A percentile compares a stretch with the other conserved stretches of the same genome.
Conservation (phyloP, 2,329 filamentous ascomycete species). For the Arthroderma sp. region DNA sequence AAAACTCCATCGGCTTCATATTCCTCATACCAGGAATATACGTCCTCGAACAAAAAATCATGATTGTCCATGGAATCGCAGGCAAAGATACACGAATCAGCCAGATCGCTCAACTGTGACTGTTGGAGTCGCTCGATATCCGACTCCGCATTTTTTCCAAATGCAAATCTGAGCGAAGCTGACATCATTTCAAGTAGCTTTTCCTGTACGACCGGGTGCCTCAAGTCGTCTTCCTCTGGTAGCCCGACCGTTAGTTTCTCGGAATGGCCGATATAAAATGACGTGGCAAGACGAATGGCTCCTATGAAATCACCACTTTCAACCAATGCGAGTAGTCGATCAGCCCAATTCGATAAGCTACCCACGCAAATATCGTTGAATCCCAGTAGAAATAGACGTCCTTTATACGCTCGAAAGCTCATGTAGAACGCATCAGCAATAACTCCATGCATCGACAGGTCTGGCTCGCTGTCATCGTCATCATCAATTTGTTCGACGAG, state of each 20-base stretch:
- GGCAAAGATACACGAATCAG: slow-evolving; percentile 70
- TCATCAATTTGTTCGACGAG: slow-evolving; percentile 81
- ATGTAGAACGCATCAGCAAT: slow-evolving; percentile 96
- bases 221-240: slow-evolving; percentile 63
- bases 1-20: slow-evolving; percentile 62
- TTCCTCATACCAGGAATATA: slow-evolving; percentile 84
- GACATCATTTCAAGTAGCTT: slow-evolving; percentile 88
- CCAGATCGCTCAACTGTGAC: slow-evolving; percentile 60
- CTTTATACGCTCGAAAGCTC: slow-evolving; percentile 94
- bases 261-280: slow-evolving; percentile 82
- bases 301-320: slow-evolving; percentile 92
- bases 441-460: slow-evolving; percentile 83
- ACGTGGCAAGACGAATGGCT: slow-evolving; percentile 78
- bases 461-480: slow-evolving; percentile 47
- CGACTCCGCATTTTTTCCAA: slow-evolving; percentile 49
- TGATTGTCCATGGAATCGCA: slow-evolving; percentile 65
- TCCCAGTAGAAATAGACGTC: slow-evolving; percentile 81
- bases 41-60: slow-evolving; percentile 80
- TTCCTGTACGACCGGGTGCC: slow-evolving; percentile 73
- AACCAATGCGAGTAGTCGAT: slow-evolving; percentile 85
- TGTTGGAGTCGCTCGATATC: slow-evolving; percentile 42
- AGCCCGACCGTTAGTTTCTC: slow-evolving; percentile 90
- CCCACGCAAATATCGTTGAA: slow-evolving; percentile 88
- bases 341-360: slow-evolving; percentile 91
- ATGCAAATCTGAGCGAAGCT: slow-evolving; percentile 81